phyloP scores from a whole-genome alignment of 208 protist genomes.

The Blastocrithidia nonstop region DNA sequence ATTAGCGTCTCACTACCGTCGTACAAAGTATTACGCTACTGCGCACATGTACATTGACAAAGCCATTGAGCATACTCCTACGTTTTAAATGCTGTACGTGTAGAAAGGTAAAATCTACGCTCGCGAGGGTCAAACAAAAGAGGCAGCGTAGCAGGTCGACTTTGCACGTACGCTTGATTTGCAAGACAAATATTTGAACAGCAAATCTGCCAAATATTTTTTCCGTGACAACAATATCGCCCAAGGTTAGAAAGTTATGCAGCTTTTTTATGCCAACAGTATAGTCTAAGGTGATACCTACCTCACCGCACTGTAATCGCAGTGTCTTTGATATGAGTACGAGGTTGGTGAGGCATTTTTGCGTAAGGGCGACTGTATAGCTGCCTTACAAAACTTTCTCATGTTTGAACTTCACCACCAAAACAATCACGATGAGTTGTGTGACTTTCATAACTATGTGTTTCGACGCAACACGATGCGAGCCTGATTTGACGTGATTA shows the following conservation, averaged over 20 bases:
- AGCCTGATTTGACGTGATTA: conserved; percentile 88
- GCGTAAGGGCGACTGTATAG: conserved; percentile 64
- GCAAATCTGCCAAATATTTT: conserved; percentile 86
- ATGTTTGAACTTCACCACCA: conserved; percentile 87
- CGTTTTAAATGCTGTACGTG: conserved; percentile 86
- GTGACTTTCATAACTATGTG: conserved; percentile 96
- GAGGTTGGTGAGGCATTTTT: conserved; percentile 82
- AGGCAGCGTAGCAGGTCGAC: conserved; percentile 72
- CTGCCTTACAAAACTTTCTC: conserved; percentile 83
- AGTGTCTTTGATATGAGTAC: conserved; percentile 94
- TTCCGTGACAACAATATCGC: conserved; percentile 73
- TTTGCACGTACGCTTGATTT: conserved; percentile 85
- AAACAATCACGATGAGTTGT: conserved; percentile 89
- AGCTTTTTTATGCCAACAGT: conserved; percentile 77
- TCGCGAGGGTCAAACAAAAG: conserved; percentile 51
- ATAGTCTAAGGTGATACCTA: conserved; percentile 39
- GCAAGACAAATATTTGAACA: conserved; percentile 94
- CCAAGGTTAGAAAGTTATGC: conserved; percentile 74
- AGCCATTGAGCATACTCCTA: conserved; percentile 93
- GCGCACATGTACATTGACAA: conserved; percentile 78
- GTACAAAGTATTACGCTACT: conserved; percentile 22
- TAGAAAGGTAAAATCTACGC: conserved; percentile 81
- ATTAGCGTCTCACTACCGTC: conserved; percentile 84
- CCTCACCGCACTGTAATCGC: conserved; percentile 83
- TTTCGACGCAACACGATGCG: conserved; percentile 90